A percentile compares a stretch with the other conserved stretches of the same genome.
These are phyloP conservation scores for Diaporthe australafricana DNA, from an alignment of 2,329 filamentous ascomycete species.

Conservation along the genomic window DNA sequence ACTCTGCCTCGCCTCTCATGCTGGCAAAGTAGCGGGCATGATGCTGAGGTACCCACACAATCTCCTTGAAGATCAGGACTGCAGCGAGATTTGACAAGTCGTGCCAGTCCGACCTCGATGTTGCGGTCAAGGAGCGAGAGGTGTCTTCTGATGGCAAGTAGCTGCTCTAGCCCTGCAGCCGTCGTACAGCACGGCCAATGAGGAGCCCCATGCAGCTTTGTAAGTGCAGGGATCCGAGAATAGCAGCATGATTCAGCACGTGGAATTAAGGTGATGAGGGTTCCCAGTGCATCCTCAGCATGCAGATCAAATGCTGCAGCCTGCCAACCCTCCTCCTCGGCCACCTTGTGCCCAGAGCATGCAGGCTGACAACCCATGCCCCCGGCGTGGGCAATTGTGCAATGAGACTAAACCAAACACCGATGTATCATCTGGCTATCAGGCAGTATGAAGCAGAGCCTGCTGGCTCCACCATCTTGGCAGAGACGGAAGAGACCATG, in stretches of 20 bases:
- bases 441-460: not conserved
- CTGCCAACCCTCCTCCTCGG: constrained; percentile 7
- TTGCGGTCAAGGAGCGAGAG: constrained; percentile 33
- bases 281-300: too few species aligned
- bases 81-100: constrained; percentile 12
- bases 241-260: constrained; percentile 37
- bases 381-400: not conserved
- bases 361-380: constrained; percentile 4
- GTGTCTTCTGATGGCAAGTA: constrained; percentile 24
- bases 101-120: not conserved
- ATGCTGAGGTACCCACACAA: constrained; percentile 15
- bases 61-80: constrained; percentile 9
- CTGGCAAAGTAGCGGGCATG: constrained; percentile 31
- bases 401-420: constrained; percentile 3
- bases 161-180: constrained; percentile 14
- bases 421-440: constrained; percentile 11
- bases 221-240: constrained; percentile 34
- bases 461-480: constrained; percentile 5
- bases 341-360: constrained; percentile 14
- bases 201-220: constrained; percentile 24
- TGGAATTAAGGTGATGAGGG: constrained; percentile 32
- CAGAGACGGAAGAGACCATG: not conserved
- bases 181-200: constrained; percentile 25
- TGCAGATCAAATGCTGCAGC: constrained; percentile 31
- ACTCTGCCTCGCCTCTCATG: constrained; percentile 4